Evolutionary conservation across 164 flowering plant species (phyloP), one percentile per base, ranked within the genome.

Genomic region (Aristolochia fimbriata): DNA sequence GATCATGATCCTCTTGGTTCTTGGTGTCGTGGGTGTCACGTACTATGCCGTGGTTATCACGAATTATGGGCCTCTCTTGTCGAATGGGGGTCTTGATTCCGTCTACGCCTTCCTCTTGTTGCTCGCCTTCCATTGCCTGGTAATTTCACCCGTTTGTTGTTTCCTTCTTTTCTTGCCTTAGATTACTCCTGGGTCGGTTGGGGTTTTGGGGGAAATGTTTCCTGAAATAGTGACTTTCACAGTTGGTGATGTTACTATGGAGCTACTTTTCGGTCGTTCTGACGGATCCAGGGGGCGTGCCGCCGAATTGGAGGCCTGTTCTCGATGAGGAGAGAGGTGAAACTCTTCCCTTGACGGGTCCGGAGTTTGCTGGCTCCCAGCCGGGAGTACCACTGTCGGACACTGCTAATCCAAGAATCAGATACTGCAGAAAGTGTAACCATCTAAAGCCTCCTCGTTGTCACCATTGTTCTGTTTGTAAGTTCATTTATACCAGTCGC

Each of bases 391-490:
- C 65, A 54, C 71, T 70, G 25, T 10, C 77, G 58, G 87, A 83
- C 51, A 64, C 67, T 13, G 65, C 72, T 4, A 73, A 81, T 67
- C 77, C 69, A 1, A 76, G 83, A 68, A 37, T 81, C 43, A 79
- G 99, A 24, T 78, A 64, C 49, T 94, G 99, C 72, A 75, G 96
- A 66, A 94, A 94, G 72, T 94, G 99, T 76, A 82, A 83, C 71
- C 95, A 85, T 78, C 68, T 75, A 68, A 94, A 94, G 68, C 99
- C 99, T 43, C 96, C 99, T 53, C 93, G 99, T 19, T 94, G 97
- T 70, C 99, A 94, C 73, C 99, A 94, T 70, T 94, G 99, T 73
- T 94, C 99, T 67, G 93, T 94, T 75, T 94, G 99, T 94, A 68
- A 81, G 99, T 71, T 60, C 58, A 48, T 43, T 23, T 45, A n/a